Evolutionary conservation across 352 stramenopile genomes (phyloP), one percentile per base, ranked within the genome.

Genomic region (Phytopythium delawarense): DNA sequence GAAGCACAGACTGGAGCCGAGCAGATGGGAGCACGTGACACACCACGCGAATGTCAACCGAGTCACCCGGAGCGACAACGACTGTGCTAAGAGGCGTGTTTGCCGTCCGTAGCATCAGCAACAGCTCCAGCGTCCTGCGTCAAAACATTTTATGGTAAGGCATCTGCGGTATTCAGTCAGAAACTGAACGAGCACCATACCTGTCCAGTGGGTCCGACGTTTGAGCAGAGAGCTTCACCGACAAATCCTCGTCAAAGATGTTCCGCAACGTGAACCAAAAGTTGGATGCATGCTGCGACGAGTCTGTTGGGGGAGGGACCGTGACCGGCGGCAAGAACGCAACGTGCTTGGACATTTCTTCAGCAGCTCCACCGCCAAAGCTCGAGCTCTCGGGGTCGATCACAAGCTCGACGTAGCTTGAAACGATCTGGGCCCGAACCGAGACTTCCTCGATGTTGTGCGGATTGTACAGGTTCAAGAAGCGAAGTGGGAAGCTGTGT

Each of bases 191-290:
- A 53, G 21, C 46, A 9, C 7, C 12, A 40, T 75, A 89, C 81
- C 77, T 75, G 48, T 81, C 70, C 20, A 89, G 67, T 7, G 69
- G 49, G n/a, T 59, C 78, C 54, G 72, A 62, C 6, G 74, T 66
- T 62, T 76, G 63, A 32, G 80, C 75, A 4, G 76, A 76, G 15
- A 93, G 59, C 46, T 84, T 85, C 25, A 96, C 76, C 35, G 59
- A 79, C 48, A 96, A 60, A 21, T 93, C 86, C 76, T 94, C 84
- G 51, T 96, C 88, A 65, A 91, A 95, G 32, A 96, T 77, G 63
- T 96, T 96, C 57, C 77, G 80, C 23, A 96, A 46, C 20, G 81
- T 89, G 63, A 94, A 92, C 88, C 88, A 92, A 54, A 94, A 92
- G 62, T 76, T 93, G 6, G 78, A 76, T 51, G 76, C 80, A 21